Base-by-base conservation (phyloP, 1,284 basidiomycete species). In the Ganoderma boninense region DNA sequence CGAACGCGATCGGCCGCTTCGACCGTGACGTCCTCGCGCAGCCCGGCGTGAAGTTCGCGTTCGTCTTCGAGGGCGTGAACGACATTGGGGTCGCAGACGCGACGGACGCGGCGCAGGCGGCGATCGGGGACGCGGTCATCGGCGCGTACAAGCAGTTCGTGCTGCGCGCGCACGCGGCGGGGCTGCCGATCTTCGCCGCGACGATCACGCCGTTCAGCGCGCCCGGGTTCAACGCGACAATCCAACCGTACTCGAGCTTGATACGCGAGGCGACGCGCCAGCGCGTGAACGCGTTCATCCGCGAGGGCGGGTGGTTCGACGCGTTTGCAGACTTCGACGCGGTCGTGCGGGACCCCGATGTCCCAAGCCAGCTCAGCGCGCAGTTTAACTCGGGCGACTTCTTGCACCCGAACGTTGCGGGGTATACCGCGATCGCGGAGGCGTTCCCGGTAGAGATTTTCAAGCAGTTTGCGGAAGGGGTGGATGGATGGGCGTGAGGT, bases 21-120 rank as follows among this genome's bases (percentile, higher is more conserved):
- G 85, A 87, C 71, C 81, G 86, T 4, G 87, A 87, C 76, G 86
- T 87, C 43, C 80, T 88, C 62, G 71, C 84, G 3, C 86, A 86
- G 44, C 79, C 84, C 16, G 82, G 82, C 32, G 82, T 85, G 42
- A 77, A 77, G 49, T 86, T 81, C 77, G 83, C 80, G 35, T 84
- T 88, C 80, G 82, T 87, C 74, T 88, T 87, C 75, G 86, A 87
- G 73, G 87, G 87, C 65, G 84, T 87, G 54, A 88, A 87, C 80
- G 86, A 87, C 79, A 86, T 87, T 66, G 86, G 86, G 6, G 80
- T 78, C 3, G 83, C 83, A 1, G 74, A 72, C 10, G 74, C 84
- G 38, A 80, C 80, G n/a, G 65, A 74, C 1, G 78, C 74, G 20
- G 79, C 80, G 14, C 85, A 86, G 77, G 68, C 79, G 54, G 78